Evolutionary conservation across 1,139 yeast genomes (phyloP), one percentile per base, ranked within the genome.

Genomic region (Suhomyces anneliseae): DNA sequence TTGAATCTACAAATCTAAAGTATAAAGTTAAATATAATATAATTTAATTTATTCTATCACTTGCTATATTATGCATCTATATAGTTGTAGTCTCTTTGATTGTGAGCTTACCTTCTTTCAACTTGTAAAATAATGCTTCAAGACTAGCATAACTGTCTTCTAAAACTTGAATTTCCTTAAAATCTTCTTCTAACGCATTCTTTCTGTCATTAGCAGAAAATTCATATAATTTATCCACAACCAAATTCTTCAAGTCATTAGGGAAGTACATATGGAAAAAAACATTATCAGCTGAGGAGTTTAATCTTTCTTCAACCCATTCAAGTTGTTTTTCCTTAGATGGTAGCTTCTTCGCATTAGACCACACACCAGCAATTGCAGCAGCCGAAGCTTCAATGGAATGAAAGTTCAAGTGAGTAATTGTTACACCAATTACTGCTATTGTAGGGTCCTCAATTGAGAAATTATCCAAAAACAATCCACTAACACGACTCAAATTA

Each of bases 311-410:
- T 26, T 50, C 54, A 49, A 67, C 70, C 72, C 73, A 67, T 34
- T 54, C 44, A 9, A 40, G 44, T 51, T 68, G 73, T 24, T 64
- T 71, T 39, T 61, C 60, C 34, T 57, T 53, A 0, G 65, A 43
- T 4, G 75, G 75, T 38, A 68, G 57, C 6, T 35, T 14, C 27
- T 44, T 52, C 8, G 62, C 58, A 10, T 65, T 67, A 5, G 72
- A 67, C 79, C 79, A 75, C 6, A 74, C 73, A 8, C 80, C 80
- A 10, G 79, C 78, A 37, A 75, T 61, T 0, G 78, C 76, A 15
- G 76, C 72, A 2, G 77, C 72, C 51, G 67, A 62, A 6, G 73
- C 67, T 53, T 76, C 81, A 36, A 75, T 70, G 4, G 74, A 62
- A 47, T 70, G 69, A 59, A 76, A 75, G 48, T 72, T 72, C 27